Evolutionary conservation across 2,329 filamentous ascomycete genomes (phyloP).

Genomic region (Xylaria sp.): DNA sequence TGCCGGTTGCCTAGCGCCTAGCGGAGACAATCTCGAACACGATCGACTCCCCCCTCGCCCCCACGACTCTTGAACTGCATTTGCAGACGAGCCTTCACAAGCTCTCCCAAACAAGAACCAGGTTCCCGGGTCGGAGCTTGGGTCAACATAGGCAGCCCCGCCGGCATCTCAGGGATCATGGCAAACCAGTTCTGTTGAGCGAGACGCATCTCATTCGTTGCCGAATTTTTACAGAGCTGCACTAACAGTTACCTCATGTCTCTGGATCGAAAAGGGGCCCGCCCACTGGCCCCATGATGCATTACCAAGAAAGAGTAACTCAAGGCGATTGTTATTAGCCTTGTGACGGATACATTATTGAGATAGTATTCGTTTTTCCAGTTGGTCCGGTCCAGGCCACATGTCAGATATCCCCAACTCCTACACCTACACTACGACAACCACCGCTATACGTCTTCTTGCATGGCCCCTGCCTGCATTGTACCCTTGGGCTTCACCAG

Average conservation of each 20-base stretch:
- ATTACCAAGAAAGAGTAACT: constrained; percentile 3
- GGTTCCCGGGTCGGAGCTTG: constrained; percentile 16
- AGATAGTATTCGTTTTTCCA: neutral
- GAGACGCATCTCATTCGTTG: constrained; percentile 11
- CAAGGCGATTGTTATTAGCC: constrained; percentile 5
- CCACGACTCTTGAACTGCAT: constrained; percentile 10
- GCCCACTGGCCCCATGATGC: constrained; percentile 10
- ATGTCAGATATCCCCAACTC: constrained; percentile 13
- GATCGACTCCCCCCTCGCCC: constrained; percentile 11
- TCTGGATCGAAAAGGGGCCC: neutral
- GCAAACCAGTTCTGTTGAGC: constrained; percentile 4
- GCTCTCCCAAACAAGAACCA: constrained; percentile 7
- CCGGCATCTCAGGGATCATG: constrained; percentile 15
- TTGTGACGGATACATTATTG: constrained; percentile 12
- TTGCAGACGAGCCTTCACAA: neutral
- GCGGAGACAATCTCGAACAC: constrained; percentile 16
- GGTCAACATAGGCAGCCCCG: constrained; percentile 7
- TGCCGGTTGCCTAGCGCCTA: constrained; percentile 5
- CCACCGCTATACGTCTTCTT: constrained; percentile 20
- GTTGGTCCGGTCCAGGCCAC: constrained; percentile 10
- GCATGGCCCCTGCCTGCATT: constrained; percentile 23
- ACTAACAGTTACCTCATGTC: neutral
- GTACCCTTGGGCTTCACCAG: constrained; percentile 10
- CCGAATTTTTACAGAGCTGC: neutral
- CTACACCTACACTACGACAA: constrained; percentile 19